Evolutionary conservation across 2,329 filamentous ascomycete genomes (phyloP), one percentile per base, ranked within the genome.

Genomic region (Diaporthe sp.): DNA sequence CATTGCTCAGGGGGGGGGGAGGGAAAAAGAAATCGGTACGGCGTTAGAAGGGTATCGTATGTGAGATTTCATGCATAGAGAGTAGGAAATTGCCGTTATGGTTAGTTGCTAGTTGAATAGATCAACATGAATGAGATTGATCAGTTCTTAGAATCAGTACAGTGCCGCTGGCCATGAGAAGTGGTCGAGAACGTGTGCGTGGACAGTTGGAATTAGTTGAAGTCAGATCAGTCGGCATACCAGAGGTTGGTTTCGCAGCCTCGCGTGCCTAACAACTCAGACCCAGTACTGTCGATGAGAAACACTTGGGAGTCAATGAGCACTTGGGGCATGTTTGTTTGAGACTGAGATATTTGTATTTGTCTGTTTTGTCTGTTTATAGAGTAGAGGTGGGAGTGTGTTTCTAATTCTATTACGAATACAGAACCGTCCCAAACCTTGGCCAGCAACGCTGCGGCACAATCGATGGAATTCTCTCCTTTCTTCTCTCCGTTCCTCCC

Each of bases 391-490:
- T 75, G 74, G 74, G 61, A 51, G 61, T 51, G 50, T 72, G 56
- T 72, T 71, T 70, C 63, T 68, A 68, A 75, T 75, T 73, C 65
- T 65, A 73, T 72, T 70, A 75, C 39, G 70, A 71, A 71, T 71
- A 58, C 55, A 44, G 71, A 73, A 73, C 73, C 73, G 71, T 75
- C 70, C 73, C 70, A 72, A 75, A 59, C 63, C 69, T 70, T 69
- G 56, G 56, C 71, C 65, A 70, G 70, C 65, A 58, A 47, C 37
- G 71, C 56, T 56, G 63, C 66, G 56, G 72, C 55, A 71, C 73
- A 58, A 66, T 65, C 50, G 22, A 59, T 68, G 27, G 39, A 22
- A 22, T 42, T 53, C 61, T 53, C 44, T 70, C 42, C 35, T 44
- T 71, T 42, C 42, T 47, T 65, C n/a, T 5, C 17, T 22, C 15